These are phyloP conservation scores for Plantago major DNA, from an alignment of 257 asterid species.

Conservation along the genomic window DNA sequence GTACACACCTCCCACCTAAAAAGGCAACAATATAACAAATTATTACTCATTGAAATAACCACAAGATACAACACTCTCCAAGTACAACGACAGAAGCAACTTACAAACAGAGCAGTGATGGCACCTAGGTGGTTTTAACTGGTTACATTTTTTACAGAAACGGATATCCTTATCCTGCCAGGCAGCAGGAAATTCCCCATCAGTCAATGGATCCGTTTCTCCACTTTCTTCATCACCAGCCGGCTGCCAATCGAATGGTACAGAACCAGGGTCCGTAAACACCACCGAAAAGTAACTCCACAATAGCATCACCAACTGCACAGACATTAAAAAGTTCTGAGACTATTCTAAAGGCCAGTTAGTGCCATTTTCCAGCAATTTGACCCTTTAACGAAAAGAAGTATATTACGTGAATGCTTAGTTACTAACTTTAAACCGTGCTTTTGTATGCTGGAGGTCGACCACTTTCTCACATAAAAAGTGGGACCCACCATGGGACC, in stretches of 20 bases:
- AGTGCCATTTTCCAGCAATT: no score
- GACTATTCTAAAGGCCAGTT: no score
- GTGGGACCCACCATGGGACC: no score
- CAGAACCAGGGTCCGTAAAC: constrained; percentile 61
- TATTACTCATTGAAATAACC: constrained; percentile 16
- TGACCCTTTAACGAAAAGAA: no score
- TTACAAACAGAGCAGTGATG: constrained; percentile 75
- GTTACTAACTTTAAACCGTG: not conserved
- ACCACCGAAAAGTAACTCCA: constrained; percentile 76
- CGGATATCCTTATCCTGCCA: constrained; percentile 35
- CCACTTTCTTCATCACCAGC: constrained; percentile 55
- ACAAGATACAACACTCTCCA: constrained; percentile 11
- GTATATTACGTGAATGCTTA: no score
- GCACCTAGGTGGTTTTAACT: constrained; percentile 58
- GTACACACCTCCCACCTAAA: constrained; percentile 65
- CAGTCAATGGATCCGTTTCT: constrained; percentile 45
- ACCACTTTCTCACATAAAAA: no score
- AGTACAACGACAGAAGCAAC: constrained; percentile 24
- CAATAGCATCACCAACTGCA: constrained; percentile 63
- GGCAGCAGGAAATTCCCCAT: constrained; percentile 38
- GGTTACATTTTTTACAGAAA: constrained; percentile 62
- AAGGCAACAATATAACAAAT: constrained; percentile 17
- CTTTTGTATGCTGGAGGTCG: no score
- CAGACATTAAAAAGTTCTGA: not conserved
- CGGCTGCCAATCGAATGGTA: constrained; percentile 63